These are phyloP conservation scores for Teratosphaeria nubilosa DNA, from an alignment of 2,329 filamentous ascomycete genomes.

Conservation along the genomic window DNA sequence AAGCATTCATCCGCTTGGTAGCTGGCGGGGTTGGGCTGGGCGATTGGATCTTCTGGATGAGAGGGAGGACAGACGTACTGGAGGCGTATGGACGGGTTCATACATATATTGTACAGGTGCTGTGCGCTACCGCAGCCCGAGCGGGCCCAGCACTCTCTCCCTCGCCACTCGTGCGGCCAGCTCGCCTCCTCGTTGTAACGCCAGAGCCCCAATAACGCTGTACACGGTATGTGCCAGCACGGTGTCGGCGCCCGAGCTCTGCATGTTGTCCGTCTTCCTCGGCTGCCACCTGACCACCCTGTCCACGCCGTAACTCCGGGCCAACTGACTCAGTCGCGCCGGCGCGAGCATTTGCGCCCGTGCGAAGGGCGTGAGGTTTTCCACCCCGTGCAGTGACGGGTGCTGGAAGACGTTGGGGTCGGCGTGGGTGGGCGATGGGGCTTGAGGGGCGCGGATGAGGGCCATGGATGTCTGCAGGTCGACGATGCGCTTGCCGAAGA, in stretches of 20 bases:
- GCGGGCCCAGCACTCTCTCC: slow-evolving; percentile 59
- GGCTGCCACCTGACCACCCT: slow-evolving; percentile 84
- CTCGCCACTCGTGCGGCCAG: slow-evolving; percentile 64
- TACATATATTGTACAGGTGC: neutral
- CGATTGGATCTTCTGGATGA: too few species aligned
- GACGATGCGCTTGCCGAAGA: slow-evolving; percentile 59
- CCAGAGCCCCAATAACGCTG: slow-evolving; percentile 78
- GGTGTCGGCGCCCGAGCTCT: slow-evolving; percentile 60
- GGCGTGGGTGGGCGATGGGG: slow-evolving; percentile 6
- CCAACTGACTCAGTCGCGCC: slow-evolving; percentile 57
- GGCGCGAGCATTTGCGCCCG: slow-evolving; percentile 55
- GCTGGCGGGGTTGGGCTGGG: too few species aligned
- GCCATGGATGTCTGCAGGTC: slow-evolving; percentile 56
- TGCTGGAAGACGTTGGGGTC: slow-evolving; percentile 46
- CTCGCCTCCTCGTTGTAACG: slow-evolving; percentile 75
- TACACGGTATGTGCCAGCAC: slow-evolving; percentile 71
- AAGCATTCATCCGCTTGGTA: neutral
- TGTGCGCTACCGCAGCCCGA: slow-evolving; percentile 45
- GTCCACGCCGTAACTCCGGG: slow-evolving; percentile 57
- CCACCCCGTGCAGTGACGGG: slow-evolving; percentile 59
- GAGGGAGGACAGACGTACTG: too few species aligned
- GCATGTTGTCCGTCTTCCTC: slow-evolving; percentile 59
- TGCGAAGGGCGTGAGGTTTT: slow-evolving; percentile 55
- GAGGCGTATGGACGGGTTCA: neutral
- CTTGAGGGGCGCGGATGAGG: slow-evolving; percentile 40